Base-by-base conservation (phyloP, 2,329 filamentous ascomycete species). In the Aspergillus eucalypticola region DNA sequence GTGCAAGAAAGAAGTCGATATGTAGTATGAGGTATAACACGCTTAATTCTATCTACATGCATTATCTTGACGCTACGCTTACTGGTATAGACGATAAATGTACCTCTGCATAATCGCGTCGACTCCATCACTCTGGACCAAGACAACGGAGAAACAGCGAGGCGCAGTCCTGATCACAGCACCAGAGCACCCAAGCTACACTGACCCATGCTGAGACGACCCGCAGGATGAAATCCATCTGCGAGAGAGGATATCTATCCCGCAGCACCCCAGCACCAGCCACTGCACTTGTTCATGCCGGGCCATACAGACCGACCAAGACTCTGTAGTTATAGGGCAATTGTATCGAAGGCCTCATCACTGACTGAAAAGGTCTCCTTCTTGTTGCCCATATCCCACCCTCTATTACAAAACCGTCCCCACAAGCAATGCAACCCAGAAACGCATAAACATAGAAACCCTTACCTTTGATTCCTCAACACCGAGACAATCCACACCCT, bases 401-500 rank as follows among this genome's bases (percentile, higher is more conserved):
- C 52, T 23, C 8, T 13, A 11, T 11, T 29, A 19, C 10, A 54
- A 32, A n/a, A 21, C 25, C 25, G 8, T 27, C 0, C 25, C 2
- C 51, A 38, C 44, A 38, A 25, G n/a, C 56, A n/a, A 54, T 42
- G 49, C n/a, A 56, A 49, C 32, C 19, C 29, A 52, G 21, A 32
- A 23, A 38, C 6, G 3, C 7, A 17, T n/a, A 29, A 27, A 53
- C 8, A 48, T 15, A 55, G 23, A 15, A 32, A 39, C 50, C 80
- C 80, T 76, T 73, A 71, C 69, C 69, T 73, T 70, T 13, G 11
- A 15, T 35, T 13, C 32, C 66, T 75, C 69, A 51, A 80, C 64
- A 10, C 73, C 75, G 23, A 60, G 66, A 64, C 91, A 93, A 75
- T 98, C 90, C 2, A 78, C 75, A 62, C 87, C 82, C 0, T 83